A percentile compares a stretch with the other conserved stretches of the same genome.
Conservation (phyloP, 192 early-diverging fungal species). For the Funneliformis geosporum region DNA sequence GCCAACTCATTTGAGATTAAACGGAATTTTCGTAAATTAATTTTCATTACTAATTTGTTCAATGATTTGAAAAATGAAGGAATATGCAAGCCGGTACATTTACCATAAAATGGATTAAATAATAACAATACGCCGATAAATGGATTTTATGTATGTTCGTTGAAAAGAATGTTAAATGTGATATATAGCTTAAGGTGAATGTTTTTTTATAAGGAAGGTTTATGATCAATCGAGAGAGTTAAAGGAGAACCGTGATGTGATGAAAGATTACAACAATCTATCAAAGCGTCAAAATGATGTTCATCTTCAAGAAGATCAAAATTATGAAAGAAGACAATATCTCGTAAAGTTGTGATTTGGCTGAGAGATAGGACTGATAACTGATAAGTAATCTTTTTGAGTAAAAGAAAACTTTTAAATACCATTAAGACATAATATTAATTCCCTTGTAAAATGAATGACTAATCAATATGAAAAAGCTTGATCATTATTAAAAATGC, state of each 20-base stretch:
- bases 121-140: not conserved
- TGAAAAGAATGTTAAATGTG: not conserved
- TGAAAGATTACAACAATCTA: not conserved
- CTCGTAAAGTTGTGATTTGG: not conserved
- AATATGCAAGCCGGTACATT: not conserved
- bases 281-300: not conserved
- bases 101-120: not conserved
- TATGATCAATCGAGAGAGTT: not conserved
- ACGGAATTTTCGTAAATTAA: not conserved
- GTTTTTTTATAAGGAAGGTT: not conserved
- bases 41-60: not conserved
- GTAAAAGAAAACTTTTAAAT: not conserved
- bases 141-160: not conserved
- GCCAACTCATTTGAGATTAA: not conserved
- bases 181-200: not conserved
- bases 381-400: not conserved
- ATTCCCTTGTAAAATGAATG: not conserved
- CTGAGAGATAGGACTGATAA: not conserved
- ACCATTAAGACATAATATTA: not conserved
- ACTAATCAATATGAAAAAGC: not conserved
- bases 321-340: not conserved
- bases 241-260: not conserved
- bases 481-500: not conserved
- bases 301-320: not conserved
- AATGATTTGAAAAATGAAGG: not conserved